Percentiles rank a stretch among this genome's conserved stretches.
These are phyloP conservation scores for Anaeromyces robustus DNA, from an alignment of 192 early-diverging fungal genomes.

Conservation along the genomic window DNA sequence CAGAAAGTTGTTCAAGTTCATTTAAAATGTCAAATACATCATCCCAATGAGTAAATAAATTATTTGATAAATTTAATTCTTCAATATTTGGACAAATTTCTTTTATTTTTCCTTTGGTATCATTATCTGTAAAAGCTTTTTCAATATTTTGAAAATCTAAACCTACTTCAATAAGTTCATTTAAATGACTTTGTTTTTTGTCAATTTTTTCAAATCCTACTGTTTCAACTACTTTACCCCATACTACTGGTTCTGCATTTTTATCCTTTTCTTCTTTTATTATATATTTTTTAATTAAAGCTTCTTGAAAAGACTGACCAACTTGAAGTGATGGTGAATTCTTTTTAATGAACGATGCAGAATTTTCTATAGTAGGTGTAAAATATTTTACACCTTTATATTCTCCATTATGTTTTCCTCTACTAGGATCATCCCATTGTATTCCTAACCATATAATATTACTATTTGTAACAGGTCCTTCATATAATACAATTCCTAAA, in stretches of 20 bases:
- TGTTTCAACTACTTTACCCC: constrained; percentile 13
- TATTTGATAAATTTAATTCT: constrained; percentile 27
- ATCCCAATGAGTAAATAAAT: constrained; percentile 13
- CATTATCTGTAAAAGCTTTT: neutral
- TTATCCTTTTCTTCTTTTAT: constrained; percentile 5
- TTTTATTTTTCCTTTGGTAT: neutral
- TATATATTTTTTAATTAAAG: constrained; percentile 5
- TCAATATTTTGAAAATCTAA: constrained; percentile 14
- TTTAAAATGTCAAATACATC: constrained; percentile 16
- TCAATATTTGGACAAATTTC: constrained; percentile 12
- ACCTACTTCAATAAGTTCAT: constrained; percentile 13
- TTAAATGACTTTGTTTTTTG: constrained; percentile 4
- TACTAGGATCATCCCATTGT: constrained; percentile 38
- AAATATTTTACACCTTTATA: constrained; percentile 34
- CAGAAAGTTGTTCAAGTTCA: constrained; percentile 11
- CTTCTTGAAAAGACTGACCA: constrained; percentile 2
- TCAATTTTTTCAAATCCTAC: constrained; percentile 27
- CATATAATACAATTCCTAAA: neutral
- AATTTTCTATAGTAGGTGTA: constrained; percentile 5
- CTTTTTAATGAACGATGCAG: constrained; percentile 16
- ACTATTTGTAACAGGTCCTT: neutral
- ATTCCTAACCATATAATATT: constrained; percentile 30
- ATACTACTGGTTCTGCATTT: constrained; percentile 1
- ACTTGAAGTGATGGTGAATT: neutral
- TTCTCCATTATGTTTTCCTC: constrained; percentile 43